Evolutionary conservation across 2,329 filamentous ascomycete species (phyloP), one percentile per base, ranked within the genome.

Genomic region (Ascosphaera apis): DNA sequence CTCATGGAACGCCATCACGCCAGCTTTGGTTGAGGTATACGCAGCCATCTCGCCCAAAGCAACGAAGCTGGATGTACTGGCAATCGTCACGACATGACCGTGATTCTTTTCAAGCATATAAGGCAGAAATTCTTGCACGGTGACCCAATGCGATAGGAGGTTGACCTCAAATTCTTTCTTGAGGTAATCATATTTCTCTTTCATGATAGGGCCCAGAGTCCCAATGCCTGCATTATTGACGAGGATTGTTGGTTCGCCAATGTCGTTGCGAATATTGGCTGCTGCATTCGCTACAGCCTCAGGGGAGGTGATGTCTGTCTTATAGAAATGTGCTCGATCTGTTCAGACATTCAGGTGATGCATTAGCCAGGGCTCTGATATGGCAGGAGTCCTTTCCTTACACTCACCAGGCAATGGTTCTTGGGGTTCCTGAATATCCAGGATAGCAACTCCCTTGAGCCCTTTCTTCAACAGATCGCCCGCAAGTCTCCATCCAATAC

Each of bases 41-140:
- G 67, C 63, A 7, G 60, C 60, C 41, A 69, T 61, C 19, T 62
- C 57, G 1, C 54, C 57, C 3, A 61, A 42, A 1, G 53, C 51
- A 3, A 65, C 39, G 43, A 63, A 69, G 25, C 60, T 62, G 7
- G 64, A 64, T 45, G 62, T 54, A 39, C 61, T 66, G 2, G 67
- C 66, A 11, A 72, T 55, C 0, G 65, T 67, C 8, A 72, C 55
- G 19, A 72, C 53, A 41, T 71, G 67, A 2, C 67, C 68, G 42
- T 66, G 65, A 42, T 66, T 61, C 13, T 52, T 49, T 32, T 46
- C 44, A 15, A 66, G 45, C 64, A 68, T 68, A 35, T 52, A 50
- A 0, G 65, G 65, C 21, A 68, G 43, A 48, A 68, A 67, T 41
- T 64, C 62, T 36, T 60, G 55, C 7, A 64, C 57, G 38, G 56